Base-by-base conservation (phyloP, 1,139 yeast genomes). In the Yamadazyma epiphylla region DNA sequence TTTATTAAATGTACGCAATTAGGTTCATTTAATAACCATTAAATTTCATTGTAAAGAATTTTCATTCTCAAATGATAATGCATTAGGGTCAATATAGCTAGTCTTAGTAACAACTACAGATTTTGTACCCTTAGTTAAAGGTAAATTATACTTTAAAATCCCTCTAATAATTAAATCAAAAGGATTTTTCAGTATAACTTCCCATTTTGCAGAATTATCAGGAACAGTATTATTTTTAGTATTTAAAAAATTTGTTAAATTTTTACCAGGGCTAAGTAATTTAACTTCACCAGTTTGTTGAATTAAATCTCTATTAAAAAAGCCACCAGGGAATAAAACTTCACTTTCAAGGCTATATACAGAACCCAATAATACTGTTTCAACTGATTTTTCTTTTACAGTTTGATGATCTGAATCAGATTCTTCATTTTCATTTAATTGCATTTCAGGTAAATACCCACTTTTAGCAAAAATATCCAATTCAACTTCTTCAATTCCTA, bases 111-210 rank as follows among this genome's bases (percentile, higher is more conserved):
- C 79, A 4, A 80, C 77, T 5, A 80, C 73, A 0, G 84, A 71
- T 45, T 74, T 71, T 26, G 64, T 62, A 12, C 66, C 66, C 31
- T 65, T 65, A 27, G 77, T 69, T 42, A 89, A 66, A 1, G 94
- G 91, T 29, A 89, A 63, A 33, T 73, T 75, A 55, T 91, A 89
- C 52, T 76, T 78, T 53, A 89, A 68, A 13, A 80, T 79, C 1
- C 98, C 98, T 27, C 95, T 68, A 2, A 89, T 68, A 16, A 88
- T 83, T 45, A 89, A 63, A 39, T 88, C 96, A 55, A 89, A 89
- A 9, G 96, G 95, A 48, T 86, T 77, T 41, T 77, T 75, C 15
- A 84, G 77, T 13, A 91, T 77, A 13, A 70, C 64, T 32, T 76
- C 74, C 98, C 98, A 89, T 49, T 78, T 77, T 48, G 61, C 67